Conservation (phyloP, 441 rosid species). For the Isatis lusitanica region DNA sequence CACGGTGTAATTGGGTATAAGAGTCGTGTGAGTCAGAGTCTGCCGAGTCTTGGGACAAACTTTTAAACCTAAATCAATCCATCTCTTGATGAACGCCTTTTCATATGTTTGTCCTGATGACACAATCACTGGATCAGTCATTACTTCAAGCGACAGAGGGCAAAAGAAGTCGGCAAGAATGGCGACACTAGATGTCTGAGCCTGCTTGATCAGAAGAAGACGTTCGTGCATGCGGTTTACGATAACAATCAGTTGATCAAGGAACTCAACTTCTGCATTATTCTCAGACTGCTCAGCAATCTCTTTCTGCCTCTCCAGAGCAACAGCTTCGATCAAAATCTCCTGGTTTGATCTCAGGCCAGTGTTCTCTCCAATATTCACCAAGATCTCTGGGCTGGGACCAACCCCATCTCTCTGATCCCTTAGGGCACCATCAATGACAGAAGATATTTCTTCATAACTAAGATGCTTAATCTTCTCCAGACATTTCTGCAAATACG, state of each 20-base stretch:
- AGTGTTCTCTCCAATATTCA: conserved; percentile 68
- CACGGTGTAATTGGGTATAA: conserved; percentile 92
- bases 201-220: conserved; percentile 75
- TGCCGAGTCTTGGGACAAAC: conserved; percentile 98
- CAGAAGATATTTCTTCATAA: conserved; percentile 56
- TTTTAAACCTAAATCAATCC: conserved; percentile 92
- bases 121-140: conserved; percentile 98
- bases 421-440: conserved; percentile 59
- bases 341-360: conserved; percentile 90
- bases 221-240: conserved; percentile 81
- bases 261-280: conserved; percentile 64
- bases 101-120: conserved; percentile 98
- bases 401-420: conserved; percentile 63
- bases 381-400: conserved; percentile 64
- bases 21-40: conserved; percentile 69
- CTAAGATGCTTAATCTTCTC: conserved; percentile 70
- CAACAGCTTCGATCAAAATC: conserved; percentile 89
- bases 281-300: conserved; percentile 89
- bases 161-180: conserved; percentile 97
- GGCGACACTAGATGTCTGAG: conserved; percentile 70
- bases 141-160: conserved; percentile 94
- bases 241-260: conserved; percentile 70
- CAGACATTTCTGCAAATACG: conserved; percentile 60
- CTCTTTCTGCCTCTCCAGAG: conserved; percentile 94
- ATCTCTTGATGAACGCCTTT: conserved; percentile 81